phyloP scores from a whole-genome alignment of 345 rosid genomes.

The Cardamine occulta region DNA sequence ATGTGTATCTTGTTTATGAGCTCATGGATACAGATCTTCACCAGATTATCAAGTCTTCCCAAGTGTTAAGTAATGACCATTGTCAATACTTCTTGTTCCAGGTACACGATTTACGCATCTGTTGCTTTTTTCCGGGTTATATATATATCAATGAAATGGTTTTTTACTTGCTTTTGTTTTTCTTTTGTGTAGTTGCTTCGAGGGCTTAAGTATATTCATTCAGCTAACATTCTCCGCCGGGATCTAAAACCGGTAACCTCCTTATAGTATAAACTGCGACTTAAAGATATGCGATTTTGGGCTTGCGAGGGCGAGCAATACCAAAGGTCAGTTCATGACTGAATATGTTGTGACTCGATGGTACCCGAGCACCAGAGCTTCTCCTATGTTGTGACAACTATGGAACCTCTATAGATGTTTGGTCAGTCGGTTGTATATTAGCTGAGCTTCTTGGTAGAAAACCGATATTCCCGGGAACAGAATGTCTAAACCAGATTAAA shows the following conservation, averaged over 20 bases:
- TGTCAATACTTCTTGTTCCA: conserved; percentile 86
- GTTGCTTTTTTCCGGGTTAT: not conserved
- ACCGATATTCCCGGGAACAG: conserved; percentile 87
- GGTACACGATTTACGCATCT: conserved; percentile 44
- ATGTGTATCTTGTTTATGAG: conserved; percentile 88
- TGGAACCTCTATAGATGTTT: conserved; percentile 82
- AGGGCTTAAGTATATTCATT: conserved; percentile 87
- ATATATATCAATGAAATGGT: not conserved
- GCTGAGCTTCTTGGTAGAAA: conserved; percentile 91
- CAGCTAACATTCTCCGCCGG: conserved; percentile 88
- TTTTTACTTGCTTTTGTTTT: not conserved
- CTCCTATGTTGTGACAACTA: conserved; percentile 91
- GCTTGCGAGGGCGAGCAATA: conserved; percentile 77
- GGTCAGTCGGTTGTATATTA: conserved; percentile 96
- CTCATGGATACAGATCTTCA: conserved; percentile 93
- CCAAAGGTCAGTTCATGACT: conserved; percentile 86
- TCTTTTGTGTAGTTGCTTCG: conserved; percentile 61
- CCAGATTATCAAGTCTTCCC: conserved; percentile 88
- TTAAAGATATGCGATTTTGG: conserved; percentile 90
- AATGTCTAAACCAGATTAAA: conserved; percentile 87
- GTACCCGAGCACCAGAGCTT: conserved; percentile 94
- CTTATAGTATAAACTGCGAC: conserved; percentile 87
- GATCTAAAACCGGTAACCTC: conserved; percentile 90
- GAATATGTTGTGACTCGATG: conserved; percentile 91
- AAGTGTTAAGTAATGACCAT: conserved; percentile 74